Percentiles rank a stretch among this genome's conserved stretches.
phyloP scores from a whole-genome alignment of 139 green algal genomes.

The Closterium sp. region DNA sequence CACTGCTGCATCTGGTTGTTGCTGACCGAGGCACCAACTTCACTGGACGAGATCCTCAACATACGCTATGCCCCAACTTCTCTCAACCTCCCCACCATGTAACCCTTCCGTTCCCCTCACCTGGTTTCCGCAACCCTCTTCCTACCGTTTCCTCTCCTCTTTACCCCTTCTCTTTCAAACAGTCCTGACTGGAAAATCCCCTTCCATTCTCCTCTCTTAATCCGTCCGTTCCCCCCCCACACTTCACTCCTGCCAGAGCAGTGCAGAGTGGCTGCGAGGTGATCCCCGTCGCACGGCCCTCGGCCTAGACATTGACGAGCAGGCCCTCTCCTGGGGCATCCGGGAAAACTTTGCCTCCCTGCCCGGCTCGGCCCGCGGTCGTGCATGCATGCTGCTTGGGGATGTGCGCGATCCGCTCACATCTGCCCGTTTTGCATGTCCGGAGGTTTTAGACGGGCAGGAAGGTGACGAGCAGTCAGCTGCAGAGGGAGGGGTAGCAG shows the following conservation, averaged over 20 bases:
- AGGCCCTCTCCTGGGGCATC: constrained; percentile 30
- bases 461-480: not conserved
- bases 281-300: constrained; percentile 38
- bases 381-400: constrained; percentile 27
- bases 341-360: constrained; percentile 25
- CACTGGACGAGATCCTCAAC: not conserved
- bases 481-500: not conserved
- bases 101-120: not conserved
- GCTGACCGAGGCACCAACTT: not conserved
- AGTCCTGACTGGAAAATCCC: not conserved
- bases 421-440: not conserved
- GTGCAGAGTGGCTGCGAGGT: constrained; percentile 35
- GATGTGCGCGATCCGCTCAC: constrained; percentile 37
- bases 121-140: not conserved
- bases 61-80: too few relatives aligned
- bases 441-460: not conserved
- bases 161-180: not conserved
- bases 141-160: not conserved
- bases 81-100: too few relatives aligned
- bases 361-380: not conserved
- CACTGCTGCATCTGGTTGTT: not conserved
- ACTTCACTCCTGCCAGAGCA: constrained; percentile 8
- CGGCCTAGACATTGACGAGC: constrained; percentile 38
- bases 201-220: not conserved
- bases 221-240: not conserved